These are phyloP conservation scores for Phytopythium vexans DNA, from an alignment of 352 stramenopile species.

Conservation along the genomic window DNA sequence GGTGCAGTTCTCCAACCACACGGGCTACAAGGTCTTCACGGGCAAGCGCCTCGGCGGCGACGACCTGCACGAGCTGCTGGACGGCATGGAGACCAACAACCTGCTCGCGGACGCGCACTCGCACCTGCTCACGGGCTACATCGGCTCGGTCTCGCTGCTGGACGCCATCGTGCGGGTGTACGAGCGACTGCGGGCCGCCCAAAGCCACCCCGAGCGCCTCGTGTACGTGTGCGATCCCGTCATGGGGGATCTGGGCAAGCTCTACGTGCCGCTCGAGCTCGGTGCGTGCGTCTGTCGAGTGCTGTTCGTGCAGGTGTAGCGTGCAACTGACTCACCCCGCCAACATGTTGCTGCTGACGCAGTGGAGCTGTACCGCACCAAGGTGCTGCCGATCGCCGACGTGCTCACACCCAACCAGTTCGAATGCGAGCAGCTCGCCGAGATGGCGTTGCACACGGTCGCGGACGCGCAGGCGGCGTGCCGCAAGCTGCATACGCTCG, in stretches of 20 bases:
- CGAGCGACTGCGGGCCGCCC: slow-evolving; percentile 48
- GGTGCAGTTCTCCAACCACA: slow-evolving; percentile 88
- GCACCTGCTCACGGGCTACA: slow-evolving; percentile 82
- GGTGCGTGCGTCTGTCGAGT: slow-evolving; percentile 28
- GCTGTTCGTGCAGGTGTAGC: background rate
- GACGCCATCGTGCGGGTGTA: slow-evolving; percentile 70
- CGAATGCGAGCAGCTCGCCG: slow-evolving; percentile 76
- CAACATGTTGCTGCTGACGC: background rate
- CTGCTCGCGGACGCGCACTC: slow-evolving; percentile 67
- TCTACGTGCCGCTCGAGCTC: slow-evolving; percentile 80
- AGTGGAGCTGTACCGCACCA: slow-evolving; percentile 80
- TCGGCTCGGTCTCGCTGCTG: slow-evolving; percentile 65
- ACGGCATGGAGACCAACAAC: slow-evolving; percentile 72
- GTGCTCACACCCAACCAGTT: slow-evolving; percentile 87
- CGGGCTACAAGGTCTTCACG: slow-evolving; percentile 72
- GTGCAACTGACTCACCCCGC: slow-evolving; percentile 5
- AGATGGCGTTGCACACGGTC: slow-evolving; percentile 66
- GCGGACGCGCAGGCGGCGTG: slow-evolving; percentile 62
- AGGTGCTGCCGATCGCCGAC: slow-evolving; percentile 77
- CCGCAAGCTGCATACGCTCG: slow-evolving; percentile 69
- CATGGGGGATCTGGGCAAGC: slow-evolving; percentile 73
- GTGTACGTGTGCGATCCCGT: slow-evolving; percentile 85
- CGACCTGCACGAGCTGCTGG: slow-evolving; percentile 73
- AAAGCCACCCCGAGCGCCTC: slow-evolving; percentile 41
- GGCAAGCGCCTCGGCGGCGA: slow-evolving; percentile 69